A percentile compares a stretch with the other conserved stretches of the same genome.
phyloP scores from a whole-genome alignment of 495 filamentous ascomycete species.

The Penicillium flavigenum region DNA sequence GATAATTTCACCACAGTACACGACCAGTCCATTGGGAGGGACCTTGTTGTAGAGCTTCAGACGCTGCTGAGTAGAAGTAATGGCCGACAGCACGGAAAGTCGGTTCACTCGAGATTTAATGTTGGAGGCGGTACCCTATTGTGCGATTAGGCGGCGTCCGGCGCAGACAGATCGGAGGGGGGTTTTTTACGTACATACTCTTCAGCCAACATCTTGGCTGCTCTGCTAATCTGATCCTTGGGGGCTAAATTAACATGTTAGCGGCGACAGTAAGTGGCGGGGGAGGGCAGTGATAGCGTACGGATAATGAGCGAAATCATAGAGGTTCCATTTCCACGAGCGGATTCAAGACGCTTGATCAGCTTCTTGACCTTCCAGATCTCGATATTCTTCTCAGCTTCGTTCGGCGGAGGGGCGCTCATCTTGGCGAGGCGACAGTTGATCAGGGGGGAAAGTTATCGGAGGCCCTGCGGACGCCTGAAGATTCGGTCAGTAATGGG shows the following conservation, averaged over 20 bases:
- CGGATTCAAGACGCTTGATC: constrained; percentile 91
- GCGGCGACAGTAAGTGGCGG: constrained; percentile 2
- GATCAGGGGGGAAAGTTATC: constrained; percentile 31
- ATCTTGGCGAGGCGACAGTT: constrained; percentile 60
- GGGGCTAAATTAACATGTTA: constrained; percentile 59
- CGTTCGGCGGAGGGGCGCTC: constrained; percentile 84
- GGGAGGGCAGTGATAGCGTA: constrained; percentile 45
- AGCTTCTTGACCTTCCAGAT: constrained; percentile 95
- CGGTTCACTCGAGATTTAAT: constrained; percentile 99
- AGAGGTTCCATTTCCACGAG: constrained; percentile 90
- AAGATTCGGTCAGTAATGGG: constrained; percentile 22
- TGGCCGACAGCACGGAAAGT: constrained; percentile 93
- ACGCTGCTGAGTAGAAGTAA: constrained; percentile 97
- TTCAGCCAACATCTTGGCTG: constrained; percentile 99
- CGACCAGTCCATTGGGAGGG: constrained; percentile 92
- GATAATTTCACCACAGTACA: constrained; percentile 99
- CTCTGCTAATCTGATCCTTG: constrained; percentile 95
- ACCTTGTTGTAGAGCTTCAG: constrained; percentile 99
- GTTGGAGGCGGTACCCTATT: constrained; percentile 91
- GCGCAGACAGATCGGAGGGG: background rate
- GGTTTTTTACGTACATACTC: constrained; percentile 73
- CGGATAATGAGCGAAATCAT: constrained; percentile 99
- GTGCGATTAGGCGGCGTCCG: constrained; percentile 10
- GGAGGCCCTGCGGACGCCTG: constrained; percentile 30
- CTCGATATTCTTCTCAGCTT: constrained; percentile 95